A percentile compares a stretch with the other conserved stretches of the same genome.
phyloP scores from a whole-genome alignment of 139 green algal genomes.

The Micractinium sp. region DNA sequence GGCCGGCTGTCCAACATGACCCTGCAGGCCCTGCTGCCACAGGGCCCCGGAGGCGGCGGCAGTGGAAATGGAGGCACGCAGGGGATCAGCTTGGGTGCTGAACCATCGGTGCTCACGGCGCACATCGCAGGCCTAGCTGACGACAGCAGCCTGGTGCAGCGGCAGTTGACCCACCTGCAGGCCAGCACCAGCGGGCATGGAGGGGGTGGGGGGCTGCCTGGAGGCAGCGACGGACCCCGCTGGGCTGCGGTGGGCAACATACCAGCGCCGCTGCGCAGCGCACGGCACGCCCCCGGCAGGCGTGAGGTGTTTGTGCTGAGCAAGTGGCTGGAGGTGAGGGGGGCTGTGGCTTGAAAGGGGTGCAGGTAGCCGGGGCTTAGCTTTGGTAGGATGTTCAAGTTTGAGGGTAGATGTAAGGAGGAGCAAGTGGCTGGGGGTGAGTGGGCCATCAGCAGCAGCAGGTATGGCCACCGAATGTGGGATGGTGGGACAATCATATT shows the following conservation, averaged over 20 bases:
- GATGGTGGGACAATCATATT: no score
- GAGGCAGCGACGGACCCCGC: neutral
- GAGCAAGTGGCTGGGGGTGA: neutral
- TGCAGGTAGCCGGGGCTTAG: no score
- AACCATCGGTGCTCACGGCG: neutral
- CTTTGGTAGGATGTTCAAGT: neutral
- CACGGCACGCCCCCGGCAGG: neutral
- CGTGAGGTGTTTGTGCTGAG: constrained; percentile 31
- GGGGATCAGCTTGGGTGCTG: neutral
- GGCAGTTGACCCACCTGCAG: constrained; percentile 16
- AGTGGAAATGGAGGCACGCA: neutral
- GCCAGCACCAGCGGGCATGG: neutral
- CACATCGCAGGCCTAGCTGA: constrained; percentile 1
- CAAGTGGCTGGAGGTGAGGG: constrained; percentile 36
- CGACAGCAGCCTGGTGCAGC: constrained; percentile 19
- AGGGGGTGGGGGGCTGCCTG: neutral
- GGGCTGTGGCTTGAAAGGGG: no score
- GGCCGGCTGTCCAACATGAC: neutral
- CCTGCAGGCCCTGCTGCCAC: neutral
- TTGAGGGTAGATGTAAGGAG: neutral
- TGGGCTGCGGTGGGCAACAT: neutral
- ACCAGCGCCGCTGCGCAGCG: constrained; percentile 7
- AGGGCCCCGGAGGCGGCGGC: neutral
- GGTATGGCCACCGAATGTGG: no score
- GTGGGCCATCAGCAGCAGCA: no score